Evolutionary conservation across 768 basidiomycete species (phyloP), one percentile per base, ranked within the genome.

Genomic region (Polyporus arcularius): DNA sequence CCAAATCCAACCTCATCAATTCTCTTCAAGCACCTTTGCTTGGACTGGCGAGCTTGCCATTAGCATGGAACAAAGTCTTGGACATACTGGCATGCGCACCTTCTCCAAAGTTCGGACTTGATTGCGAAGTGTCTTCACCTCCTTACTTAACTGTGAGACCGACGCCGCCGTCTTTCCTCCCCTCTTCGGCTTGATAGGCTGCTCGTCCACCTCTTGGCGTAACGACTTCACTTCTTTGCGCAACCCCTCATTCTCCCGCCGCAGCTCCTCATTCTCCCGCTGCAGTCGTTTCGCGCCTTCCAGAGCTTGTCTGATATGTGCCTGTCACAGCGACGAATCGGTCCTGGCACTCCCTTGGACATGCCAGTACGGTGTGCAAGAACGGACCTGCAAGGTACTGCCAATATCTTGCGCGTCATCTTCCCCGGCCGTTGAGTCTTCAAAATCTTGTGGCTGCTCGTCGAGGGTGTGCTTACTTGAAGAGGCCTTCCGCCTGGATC

Each of bases 51-150:
- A n/a, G n/a, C n/a, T n/a, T n/a, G n/a, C n/a, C n/a, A n/a, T n/a
- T n/a, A n/a, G n/a, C n/a, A n/a, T n/a, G n/a, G n/a, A n/a, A n/a
- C n/a, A n/a, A n/a, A n/a, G n/a, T n/a, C n/a, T n/a, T n/a, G n/a
- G n/a, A 35, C 32, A 35, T 35, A 35, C 28, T 15, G 40, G 54
- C 31, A 9, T n/a, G 30, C n/a, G n/a, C 42, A 73, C 73, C 66
- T 68, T 69, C 59, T 75, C 68, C 39, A 74, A 48, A 11, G 56
- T 57, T n/a, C 45, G 52, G 1, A 73, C 66, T 47, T 68, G 63
- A 9, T 45, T 57, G 51, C 66, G 62, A 48, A 74, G 60, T 18
- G 43, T 52, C 11, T 57, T 53, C 3, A 74, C 61, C 42, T 68
- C 67, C 38, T 68, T 63, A 10, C 71, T 50, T 41, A 58, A 32